Percentiles rank a stretch among this genome's conserved stretches.
Evolutionary conservation across 257 asterid species (phyloP).

Genomic region (Capsicum pubescens): DNA sequence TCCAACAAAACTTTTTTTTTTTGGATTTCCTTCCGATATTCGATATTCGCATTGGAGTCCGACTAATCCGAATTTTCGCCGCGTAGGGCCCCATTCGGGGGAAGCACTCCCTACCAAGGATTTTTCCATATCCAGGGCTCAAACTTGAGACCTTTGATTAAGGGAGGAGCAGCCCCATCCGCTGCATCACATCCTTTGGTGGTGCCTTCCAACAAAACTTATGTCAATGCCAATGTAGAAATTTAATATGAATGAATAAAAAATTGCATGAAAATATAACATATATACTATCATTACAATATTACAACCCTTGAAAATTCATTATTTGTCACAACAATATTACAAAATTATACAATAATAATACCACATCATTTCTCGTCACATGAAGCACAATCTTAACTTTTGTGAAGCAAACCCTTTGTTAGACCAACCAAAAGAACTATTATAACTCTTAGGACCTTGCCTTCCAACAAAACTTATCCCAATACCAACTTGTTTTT

Average conservation of each 20-base stretch:
- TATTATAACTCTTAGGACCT: not conserved
- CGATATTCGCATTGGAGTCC: too few species aligned
- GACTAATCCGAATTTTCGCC: too few species aligned
- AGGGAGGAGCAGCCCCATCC: too few species aligned
- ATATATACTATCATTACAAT: too few species aligned
- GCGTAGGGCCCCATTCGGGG: too few species aligned
- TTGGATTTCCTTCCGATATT: too few species aligned
- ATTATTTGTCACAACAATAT: not conserved
- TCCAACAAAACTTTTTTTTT: not conserved
- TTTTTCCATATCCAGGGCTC: too few species aligned
- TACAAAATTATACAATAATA: not conserved
- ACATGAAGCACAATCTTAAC: not conserved
- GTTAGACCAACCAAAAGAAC: not conserved
- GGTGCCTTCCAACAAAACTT: not conserved
- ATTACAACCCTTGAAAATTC: too few species aligned
- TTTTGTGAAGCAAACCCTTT: not conserved
- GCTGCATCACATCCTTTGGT: too few species aligned
- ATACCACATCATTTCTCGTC: not conserved
- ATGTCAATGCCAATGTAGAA: not conserved
- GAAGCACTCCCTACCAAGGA: too few species aligned
- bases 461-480: constrained; percentile 1
- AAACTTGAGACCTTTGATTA: too few species aligned
- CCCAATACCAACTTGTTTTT: not conserved
- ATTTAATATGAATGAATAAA: not conserved
- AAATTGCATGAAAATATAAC: too few species aligned